These are phyloP conservation scores for Penicillium sp. DNA, from an alignment of 2,329 filamentous ascomycete genomes.

Conservation along the genomic window DNA sequence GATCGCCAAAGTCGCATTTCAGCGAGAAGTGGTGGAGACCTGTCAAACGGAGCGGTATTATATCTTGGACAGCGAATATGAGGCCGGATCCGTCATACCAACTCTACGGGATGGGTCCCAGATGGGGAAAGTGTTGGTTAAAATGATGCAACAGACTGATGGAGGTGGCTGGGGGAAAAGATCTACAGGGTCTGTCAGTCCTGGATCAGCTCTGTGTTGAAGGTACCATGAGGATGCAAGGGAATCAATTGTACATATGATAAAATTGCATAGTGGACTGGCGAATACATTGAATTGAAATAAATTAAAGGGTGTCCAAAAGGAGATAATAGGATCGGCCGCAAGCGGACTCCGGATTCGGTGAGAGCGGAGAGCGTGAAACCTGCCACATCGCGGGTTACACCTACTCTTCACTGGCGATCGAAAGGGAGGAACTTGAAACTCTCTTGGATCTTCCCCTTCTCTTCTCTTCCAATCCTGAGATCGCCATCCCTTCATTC, in stretches of 20 bases:
- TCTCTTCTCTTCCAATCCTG: slow-evolving; percentile 2
- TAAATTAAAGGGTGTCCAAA: background rate
- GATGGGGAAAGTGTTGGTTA: slow-evolving; percentile 30
- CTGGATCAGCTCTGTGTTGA: slow-evolving; percentile 18
- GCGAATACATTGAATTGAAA: background rate
- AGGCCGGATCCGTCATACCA: slow-evolving; percentile 36
- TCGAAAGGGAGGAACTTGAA: background rate
- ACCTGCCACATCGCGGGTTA: background rate
- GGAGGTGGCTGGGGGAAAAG: slow-evolving; percentile 27
- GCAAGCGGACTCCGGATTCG: slow-evolving; percentile 27
- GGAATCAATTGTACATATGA: background rate
- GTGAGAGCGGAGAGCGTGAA: background rate
- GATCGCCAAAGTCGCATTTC: slow-evolving; percentile 37
- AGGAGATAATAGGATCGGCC: background rate
- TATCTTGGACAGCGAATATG: slow-evolving; percentile 35
- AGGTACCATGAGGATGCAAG: background rate
- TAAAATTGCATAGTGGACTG: background rate
- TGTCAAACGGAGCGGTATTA: slow-evolving; percentile 34
- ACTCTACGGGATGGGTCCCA: slow-evolving; percentile 27
- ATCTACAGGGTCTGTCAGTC: slow-evolving; percentile 28
- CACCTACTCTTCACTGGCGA: background rate
- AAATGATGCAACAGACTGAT: slow-evolving; percentile 32
- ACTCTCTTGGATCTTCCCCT: background rate
- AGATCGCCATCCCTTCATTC: slow-evolving; percentile 1
- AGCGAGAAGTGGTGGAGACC: slow-evolving; percentile 28